These are phyloP conservation scores for Peribolospora baueri DNA, from an alignment of 768 basidiomycete species.

Conservation along the genomic window DNA sequence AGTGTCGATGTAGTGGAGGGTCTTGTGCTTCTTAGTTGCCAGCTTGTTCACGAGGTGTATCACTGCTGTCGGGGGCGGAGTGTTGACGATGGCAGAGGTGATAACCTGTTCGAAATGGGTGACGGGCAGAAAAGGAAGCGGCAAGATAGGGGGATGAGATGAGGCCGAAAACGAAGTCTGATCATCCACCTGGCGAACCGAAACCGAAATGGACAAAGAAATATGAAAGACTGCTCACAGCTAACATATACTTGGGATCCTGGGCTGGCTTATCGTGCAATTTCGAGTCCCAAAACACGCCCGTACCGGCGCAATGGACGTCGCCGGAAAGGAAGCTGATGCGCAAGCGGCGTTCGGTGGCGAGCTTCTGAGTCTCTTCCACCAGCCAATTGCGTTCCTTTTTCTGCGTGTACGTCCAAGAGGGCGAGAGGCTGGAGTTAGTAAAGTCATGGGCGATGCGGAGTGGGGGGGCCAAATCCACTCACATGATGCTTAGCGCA, in stretches of 20 bases:
- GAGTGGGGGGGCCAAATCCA: too few relatives aligned
- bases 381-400: constrained; percentile 78
- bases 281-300: constrained; percentile 12
- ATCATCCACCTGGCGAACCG: too few relatives aligned
- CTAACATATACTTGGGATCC: constrained; percentile 78
- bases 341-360: constrained; percentile 36
- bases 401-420: constrained; percentile 23
- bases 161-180: background rate
- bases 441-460: background rate
- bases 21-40: constrained; percentile 50
- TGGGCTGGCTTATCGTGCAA: constrained; percentile 21
- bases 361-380: constrained; percentile 46
- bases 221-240: constrained; percentile 20
- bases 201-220: background rate
- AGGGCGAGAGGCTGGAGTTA: too few relatives aligned
- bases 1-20: constrained; percentile 53
- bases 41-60: constrained; percentile 57
- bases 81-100: constrained; percentile 86
- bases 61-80: constrained; percentile 52
- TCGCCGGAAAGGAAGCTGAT: constrained; percentile 79
- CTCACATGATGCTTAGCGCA: constrained; percentile 2
- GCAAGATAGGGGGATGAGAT: background rate
- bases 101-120: constrained; percentile 23
- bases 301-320: constrained; percentile 75
- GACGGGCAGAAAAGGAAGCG: too few relatives aligned